These are phyloP conservation scores for Fomitopsis betulina DNA, from an alignment of 1,284 basidiomycete species.

Conservation along the genomic window DNA sequence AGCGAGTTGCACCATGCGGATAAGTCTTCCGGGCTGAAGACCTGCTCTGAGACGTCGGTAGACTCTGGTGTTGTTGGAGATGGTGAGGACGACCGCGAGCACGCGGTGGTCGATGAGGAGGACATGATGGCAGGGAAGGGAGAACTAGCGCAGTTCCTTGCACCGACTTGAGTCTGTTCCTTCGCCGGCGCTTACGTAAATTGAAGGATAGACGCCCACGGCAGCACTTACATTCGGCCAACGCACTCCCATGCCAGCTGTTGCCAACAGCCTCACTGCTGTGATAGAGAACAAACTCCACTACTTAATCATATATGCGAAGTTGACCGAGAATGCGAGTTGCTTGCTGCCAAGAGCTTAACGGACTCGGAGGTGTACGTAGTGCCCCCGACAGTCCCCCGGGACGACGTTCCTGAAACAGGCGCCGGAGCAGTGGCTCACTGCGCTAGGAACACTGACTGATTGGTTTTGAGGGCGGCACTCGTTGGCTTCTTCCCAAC, in stretches of 20 bases:
- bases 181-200: conserved; percentile 1
- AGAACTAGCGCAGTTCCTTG: conserved; percentile 8
- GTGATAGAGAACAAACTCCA: not conserved
- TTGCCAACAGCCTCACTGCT: not conserved
- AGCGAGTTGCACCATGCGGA: conserved; percentile 55
- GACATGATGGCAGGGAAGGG: conserved; percentile 35
- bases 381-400: not conserved
- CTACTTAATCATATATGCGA: not conserved
- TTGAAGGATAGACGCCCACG: not conserved
- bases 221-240: not conserved
- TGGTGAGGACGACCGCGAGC: conserved; percentile 58
- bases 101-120: conserved; percentile 49
- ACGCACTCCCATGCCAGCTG: not conserved
- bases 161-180: not conserved
- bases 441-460: too few relatives aligned
- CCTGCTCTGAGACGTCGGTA: conserved; percentile 44
- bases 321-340: not conserved
- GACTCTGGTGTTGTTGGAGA: conserved; percentile 67
- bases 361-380: not conserved
- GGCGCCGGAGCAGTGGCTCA: too few relatives aligned
- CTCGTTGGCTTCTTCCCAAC: not conserved
- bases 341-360: not conserved
- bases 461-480: too few relatives aligned
- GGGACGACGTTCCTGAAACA: too few relatives aligned
- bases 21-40: conserved; percentile 48